Evolutionary conservation across 495 filamentous ascomycete genomes (phyloP).

Genomic region (Penicillium lagena): DNA sequence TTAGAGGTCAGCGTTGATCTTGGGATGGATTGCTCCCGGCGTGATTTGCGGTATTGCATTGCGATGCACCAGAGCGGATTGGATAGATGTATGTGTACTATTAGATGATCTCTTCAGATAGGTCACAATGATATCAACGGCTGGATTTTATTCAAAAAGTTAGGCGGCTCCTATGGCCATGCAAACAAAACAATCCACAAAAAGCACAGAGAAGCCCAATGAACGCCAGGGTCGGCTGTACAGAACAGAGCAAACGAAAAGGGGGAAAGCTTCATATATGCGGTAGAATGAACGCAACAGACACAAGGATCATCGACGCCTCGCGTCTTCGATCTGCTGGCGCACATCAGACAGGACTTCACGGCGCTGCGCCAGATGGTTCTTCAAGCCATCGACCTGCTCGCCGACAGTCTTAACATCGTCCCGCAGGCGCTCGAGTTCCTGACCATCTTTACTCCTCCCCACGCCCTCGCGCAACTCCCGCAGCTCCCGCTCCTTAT

Average conservation of each 20-base stretch:
- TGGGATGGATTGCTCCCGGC: too few species aligned
- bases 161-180: background rate
- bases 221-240: slow-evolving; percentile 32
- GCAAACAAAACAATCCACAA: slow-evolving; percentile 1
- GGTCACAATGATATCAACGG: too few species aligned
- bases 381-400: slow-evolving; percentile 48
- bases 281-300: background rate
- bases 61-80: too few species aligned
- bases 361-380: slow-evolving; percentile 38
- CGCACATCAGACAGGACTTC: slow-evolving; percentile 36
- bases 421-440: slow-evolving; percentile 33
- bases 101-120: too few species aligned
- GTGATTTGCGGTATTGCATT: too few species aligned
- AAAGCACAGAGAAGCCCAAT: slow-evolving; percentile 19
- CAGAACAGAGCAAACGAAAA: slow-evolving; percentile 7
- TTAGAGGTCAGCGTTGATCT: too few species aligned
- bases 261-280: too few species aligned
- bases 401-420: slow-evolving; percentile 45
- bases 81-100: too few species aligned
- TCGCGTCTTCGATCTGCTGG: slow-evolving; percentile 41
- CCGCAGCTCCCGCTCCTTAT: slow-evolving; percentile 43
- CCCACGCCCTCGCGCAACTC: slow-evolving; percentile 40
- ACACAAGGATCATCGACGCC: slow-evolving; percentile 24
- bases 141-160: too few species aligned
- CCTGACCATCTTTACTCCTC: slow-evolving; percentile 36